Conservation (phyloP, 495 filamentous ascomycete species). For the Daldinia concentrica region DNA sequence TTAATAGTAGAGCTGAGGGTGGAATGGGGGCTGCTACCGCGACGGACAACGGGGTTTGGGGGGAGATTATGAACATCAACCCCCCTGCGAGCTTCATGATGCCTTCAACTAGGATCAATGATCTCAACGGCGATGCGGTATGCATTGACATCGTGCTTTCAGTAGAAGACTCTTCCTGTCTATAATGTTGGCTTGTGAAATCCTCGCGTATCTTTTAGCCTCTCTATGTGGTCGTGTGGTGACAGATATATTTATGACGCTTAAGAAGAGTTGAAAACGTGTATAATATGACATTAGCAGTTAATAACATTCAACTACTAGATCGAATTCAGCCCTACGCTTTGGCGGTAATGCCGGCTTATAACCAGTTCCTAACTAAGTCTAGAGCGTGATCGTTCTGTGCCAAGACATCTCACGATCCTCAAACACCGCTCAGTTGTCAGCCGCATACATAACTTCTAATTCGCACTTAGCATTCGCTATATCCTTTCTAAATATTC, state of each 20-base stretch:
- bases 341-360: conserved; percentile 1
- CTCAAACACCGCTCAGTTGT: not conserved
- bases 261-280: not conserved
- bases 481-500: not conserved
- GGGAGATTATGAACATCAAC: conserved; percentile 24
- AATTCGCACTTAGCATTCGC: not conserved
- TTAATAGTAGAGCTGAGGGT: conserved; percentile 19
- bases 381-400: not conserved
- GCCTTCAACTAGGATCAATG: conserved; percentile 31
- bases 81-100: conserved; percentile 30
- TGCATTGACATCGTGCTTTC: conserved; percentile 19
- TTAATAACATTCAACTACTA: no score
- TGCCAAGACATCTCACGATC: conserved; percentile 22
- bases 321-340: not conserved
- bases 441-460: conserved; percentile 7
- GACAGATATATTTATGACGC: not conserved
- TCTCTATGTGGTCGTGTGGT: not conserved
- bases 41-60: conserved; percentile 23
- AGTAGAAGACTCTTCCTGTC: not conserved
- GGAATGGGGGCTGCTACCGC: conserved; percentile 25
- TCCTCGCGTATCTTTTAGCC: not conserved
- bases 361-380: not conserved
- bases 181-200: not conserved
- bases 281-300: no score
- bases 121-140: conserved; percentile 20